Evolutionary conservation across 2,329 filamentous ascomycete species (phyloP).

Genomic region (Verticillium nubilum): DNA sequence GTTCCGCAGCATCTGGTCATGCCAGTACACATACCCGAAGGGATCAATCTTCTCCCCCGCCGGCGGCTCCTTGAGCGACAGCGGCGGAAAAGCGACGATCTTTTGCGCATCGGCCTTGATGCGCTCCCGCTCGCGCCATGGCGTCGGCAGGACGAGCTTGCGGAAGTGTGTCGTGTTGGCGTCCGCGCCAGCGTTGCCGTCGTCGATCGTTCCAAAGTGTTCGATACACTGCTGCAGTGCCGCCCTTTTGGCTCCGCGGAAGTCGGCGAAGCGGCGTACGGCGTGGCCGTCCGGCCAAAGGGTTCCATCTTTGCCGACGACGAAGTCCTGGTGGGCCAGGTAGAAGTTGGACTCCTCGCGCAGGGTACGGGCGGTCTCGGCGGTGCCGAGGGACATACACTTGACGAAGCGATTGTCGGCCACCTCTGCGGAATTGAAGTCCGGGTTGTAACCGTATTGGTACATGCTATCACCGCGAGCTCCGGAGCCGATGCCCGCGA

Average conservation of each 20-base stretch:
- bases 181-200: constrained; percentile 27
- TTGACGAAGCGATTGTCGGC: constrained; percentile 30
- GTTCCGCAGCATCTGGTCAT: constrained; percentile 16
- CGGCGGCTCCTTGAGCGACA: constrained; percentile 6
- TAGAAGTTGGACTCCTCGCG: constrained; percentile 10
- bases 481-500: constrained; percentile 2
- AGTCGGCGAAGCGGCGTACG: constrained; percentile 22
- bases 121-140: constrained; percentile 13
- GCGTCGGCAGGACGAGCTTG: constrained; percentile 29
- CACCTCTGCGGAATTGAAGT: constrained; percentile 23
- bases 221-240: constrained; percentile 37
- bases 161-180: constrained; percentile 23
- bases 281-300: constrained; percentile 14
- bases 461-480: not conserved
- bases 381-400: constrained; percentile 21
- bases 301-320: constrained; percentile 3
- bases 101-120: constrained; percentile 1
- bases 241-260: constrained; percentile 38
- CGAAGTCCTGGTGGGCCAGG: constrained; percentile 2
- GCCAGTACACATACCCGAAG: constrained; percentile 22
- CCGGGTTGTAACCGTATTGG: not conserved
- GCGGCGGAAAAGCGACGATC: constrained; percentile 8
- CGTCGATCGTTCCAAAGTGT: constrained; percentile 25
- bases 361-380: constrained; percentile 5
- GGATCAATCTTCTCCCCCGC: constrained; percentile 18